Evolutionary conservation across 768 basidiomycete species (phyloP).

Genomic region (Termitomyces sp.): DNA sequence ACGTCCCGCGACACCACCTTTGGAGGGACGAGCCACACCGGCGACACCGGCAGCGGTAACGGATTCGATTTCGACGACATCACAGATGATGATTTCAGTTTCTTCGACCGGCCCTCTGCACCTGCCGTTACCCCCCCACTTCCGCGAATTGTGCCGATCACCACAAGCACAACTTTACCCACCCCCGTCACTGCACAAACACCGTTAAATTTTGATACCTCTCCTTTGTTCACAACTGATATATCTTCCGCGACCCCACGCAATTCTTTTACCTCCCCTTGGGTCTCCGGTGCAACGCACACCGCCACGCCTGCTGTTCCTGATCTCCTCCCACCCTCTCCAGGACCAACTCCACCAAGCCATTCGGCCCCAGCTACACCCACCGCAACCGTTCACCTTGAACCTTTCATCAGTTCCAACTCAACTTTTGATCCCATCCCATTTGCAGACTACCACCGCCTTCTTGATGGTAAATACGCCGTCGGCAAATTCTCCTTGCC

Average conservation of each 20-base stretch:
- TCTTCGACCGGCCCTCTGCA: conserved; percentile 62
- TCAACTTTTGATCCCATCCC: conserved; percentile 65
- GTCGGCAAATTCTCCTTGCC: conserved; percentile 57
- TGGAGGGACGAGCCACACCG: neutral
- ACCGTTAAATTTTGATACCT: neutral
- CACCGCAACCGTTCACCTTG: conserved; percentile 36
- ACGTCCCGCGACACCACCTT: neutral
- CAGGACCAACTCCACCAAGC: conserved; percentile 40
- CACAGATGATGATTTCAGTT: conserved; percentile 87
- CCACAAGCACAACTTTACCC: conserved; percentile 8
- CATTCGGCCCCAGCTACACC: conserved; percentile 49
- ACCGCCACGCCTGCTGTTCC: conserved; percentile 23
- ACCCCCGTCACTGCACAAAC: conserved; percentile 26
- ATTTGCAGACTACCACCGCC: conserved; percentile 57
- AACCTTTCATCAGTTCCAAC: conserved; percentile 15
- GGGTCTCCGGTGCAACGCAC: conserved; percentile 9
- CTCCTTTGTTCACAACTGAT: conserved; percentile 3
- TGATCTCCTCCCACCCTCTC: conserved; percentile 45
- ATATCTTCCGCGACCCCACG: neutral
- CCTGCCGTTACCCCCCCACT: neutral
- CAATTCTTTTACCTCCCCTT: conserved; percentile 4
- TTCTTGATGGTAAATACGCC: conserved; percentile 69
- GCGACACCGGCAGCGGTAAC: conserved; percentile 17
- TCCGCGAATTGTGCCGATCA: neutral
- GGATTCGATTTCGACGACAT: conserved; percentile 52